Evolutionary conservation across 495 filamentous ascomycete genomes (phyloP).

Genomic region (Penicillium salamii): DNA sequence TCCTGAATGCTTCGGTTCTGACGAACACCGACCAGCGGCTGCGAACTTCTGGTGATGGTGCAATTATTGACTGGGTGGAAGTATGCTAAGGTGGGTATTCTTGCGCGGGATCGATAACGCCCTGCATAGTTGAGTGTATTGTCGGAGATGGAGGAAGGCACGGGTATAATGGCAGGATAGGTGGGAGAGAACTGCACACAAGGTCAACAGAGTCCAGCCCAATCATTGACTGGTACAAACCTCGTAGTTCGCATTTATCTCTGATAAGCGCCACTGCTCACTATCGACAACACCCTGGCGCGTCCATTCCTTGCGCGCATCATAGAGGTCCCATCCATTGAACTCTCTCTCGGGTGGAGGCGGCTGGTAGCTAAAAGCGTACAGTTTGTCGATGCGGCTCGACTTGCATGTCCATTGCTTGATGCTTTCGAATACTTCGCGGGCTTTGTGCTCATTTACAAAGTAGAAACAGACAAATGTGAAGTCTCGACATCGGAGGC

Average conservation of each 20-base stretch:
- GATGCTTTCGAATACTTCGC: conserved; percentile 88
- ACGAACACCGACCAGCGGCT: conserved; percentile 84
- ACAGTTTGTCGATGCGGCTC: conserved; percentile 82
- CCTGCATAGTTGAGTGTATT: conserved; percentile 94
- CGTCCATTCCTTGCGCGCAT: conserved; percentile 74
- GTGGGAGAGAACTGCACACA: conserved; percentile 76
- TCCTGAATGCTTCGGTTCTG: conserved; percentile 93
- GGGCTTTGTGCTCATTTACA: conserved; percentile 63
- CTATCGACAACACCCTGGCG: conserved; percentile 81
- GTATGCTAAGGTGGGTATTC: conserved; percentile 88
- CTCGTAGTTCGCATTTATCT: conserved; percentile 81
- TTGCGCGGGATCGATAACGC: conserved; percentile 77
- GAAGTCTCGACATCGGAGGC: conserved; percentile 89
- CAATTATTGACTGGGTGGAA: conserved; percentile 96
- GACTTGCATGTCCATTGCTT: conserved; percentile 77
- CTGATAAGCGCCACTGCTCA: conserved; percentile 82
- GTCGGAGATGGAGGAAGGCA: conserved; percentile 88
- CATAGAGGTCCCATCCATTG: conserved; percentile 86
- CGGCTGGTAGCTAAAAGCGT: conserved; percentile 83
- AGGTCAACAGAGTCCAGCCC: conserved; percentile 23
- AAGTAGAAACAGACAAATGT: conserved; percentile 92
- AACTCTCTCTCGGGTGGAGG: conserved; percentile 69
- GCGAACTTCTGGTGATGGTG: conserved; percentile 91
- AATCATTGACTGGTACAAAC: conserved; percentile 36
- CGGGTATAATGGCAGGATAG: conserved; percentile 83